Conservation (phyloP, 345 rosid genomes). For the Pelargonium nanum region DNA sequence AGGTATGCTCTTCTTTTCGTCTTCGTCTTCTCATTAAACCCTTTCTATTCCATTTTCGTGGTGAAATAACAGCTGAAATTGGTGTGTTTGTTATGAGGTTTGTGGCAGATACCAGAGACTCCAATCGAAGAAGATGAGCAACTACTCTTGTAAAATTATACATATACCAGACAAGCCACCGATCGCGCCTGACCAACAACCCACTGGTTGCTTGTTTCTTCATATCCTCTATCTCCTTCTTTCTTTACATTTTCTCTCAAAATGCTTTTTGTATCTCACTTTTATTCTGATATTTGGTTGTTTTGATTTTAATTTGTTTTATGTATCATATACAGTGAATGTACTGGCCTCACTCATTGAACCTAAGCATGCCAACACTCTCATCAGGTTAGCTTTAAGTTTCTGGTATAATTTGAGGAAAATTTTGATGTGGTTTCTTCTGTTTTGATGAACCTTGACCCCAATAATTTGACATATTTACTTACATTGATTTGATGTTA, state of each 20-base stretch:
- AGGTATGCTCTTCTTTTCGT: too few species aligned
- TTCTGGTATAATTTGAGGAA: not conserved
- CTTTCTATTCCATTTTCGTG: too few species aligned
- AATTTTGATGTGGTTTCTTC: not conserved
- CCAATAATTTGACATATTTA: not conserved
- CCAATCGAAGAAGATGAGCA: not conserved
- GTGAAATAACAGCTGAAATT: too few species aligned
- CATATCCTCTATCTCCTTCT: not conserved
- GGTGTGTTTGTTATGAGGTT: too few species aligned
- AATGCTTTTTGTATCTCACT: not conserved
- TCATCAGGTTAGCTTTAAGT: slow-evolving; percentile 41
- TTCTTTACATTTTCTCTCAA: not conserved
- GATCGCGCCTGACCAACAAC: slow-evolving; percentile 39
- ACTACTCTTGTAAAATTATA: slow-evolving; percentile 26
- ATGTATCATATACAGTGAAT: slow-evolving; percentile 26
- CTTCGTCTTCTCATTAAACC: too few species aligned
- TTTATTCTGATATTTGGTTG: not conserved
- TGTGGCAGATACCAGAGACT: too few species aligned
- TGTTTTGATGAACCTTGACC: too few species aligned
- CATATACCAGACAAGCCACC: slow-evolving; percentile 51
- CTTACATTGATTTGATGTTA: not conserved
- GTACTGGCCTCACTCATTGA: slow-evolving; percentile 57
- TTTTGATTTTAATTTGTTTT: not conserved
- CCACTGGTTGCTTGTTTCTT: slow-evolving; percentile 37
- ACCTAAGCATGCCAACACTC: slow-evolving; percentile 50